phyloP scores from a whole-genome alignment of 2,329 filamentous ascomycete species.

The Shiraia bambusicola region DNA sequence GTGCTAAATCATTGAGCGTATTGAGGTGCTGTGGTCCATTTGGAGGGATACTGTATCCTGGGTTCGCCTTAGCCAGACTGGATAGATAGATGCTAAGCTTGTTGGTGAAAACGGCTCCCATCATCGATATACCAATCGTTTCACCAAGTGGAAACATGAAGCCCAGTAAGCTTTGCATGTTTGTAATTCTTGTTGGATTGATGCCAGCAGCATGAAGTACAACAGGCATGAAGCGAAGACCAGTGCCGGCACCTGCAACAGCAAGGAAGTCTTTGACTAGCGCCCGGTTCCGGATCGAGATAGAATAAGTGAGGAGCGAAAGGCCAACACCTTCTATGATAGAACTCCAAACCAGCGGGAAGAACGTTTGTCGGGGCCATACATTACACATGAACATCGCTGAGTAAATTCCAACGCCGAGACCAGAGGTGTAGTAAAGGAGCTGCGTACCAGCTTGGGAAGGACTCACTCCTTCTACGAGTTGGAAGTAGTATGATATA shows the following conservation, averaged over 20 bases:
- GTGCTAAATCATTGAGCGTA: constrained; percentile 42
- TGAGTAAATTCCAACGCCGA: constrained; percentile 60
- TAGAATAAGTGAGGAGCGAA: constrained; percentile 59
- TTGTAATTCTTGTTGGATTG: constrained; percentile 59
- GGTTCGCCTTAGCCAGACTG: constrained; percentile 21
- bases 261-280: constrained; percentile 68
- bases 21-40: constrained; percentile 31
- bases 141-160: constrained; percentile 65
- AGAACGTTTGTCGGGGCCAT: constrained; percentile 63
- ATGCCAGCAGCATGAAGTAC: constrained; percentile 64
- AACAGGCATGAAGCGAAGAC: constrained; percentile 65
- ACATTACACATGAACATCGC: constrained; percentile 62
- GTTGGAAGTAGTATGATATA: constrained; percentile 66
- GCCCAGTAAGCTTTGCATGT: constrained; percentile 61
- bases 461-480: constrained; percentile 57
- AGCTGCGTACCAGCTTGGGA: constrained; percentile 52
- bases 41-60: constrained; percentile 23
- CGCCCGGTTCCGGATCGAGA: constrained; percentile 51
- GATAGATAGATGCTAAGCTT: constrained; percentile 38
- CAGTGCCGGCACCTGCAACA: constrained; percentile 63
- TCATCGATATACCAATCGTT: constrained; percentile 65
- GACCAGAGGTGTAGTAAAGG: constrained; percentile 64
- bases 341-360: constrained; percentile 51
- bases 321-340: constrained; percentile 61
- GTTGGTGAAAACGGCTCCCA: constrained; percentile 71